Evolutionary conservation across 495 filamentous ascomycete genomes (phyloP), one percentile per base, ranked within the genome.

Genomic region (Stereocaulon alpinum): DNA sequence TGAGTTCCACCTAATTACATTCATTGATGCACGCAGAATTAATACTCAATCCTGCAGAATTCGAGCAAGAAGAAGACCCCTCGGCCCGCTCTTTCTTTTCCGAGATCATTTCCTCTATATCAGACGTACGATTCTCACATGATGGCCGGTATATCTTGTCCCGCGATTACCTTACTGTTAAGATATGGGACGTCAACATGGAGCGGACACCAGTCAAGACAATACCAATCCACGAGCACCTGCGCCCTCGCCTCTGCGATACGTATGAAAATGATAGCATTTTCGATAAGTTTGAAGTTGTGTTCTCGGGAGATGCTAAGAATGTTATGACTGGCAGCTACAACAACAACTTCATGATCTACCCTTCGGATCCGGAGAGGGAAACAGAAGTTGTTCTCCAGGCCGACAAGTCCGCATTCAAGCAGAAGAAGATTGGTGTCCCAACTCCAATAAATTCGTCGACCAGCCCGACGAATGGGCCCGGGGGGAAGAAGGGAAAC

Each of bases 311-410:
- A 17, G 93, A 97, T 71, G 90, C 90, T 10, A 92, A 94, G 77
- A 96, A 98, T 67, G 93, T 97, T 60, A 98, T 98, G 93, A 98
- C 93, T 6, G 93, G 93, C 64, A 95, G 89, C 70, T 98, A 98
- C 78, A 98, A 98, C 82, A 98, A 98, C 75, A 98, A 98, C 75
- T 98, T 98, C 79, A 98, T 98, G 93, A 98, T 98, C 66, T 98
- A 98, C 73, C 93, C 93, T 1, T 93, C 91, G 37, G 91, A 96
- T 65, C 88, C 90, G 6, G 86, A 89, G 62, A 91, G 92, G 74
- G 94, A 98, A 68, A 91, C 92, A 6, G 93, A 98, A 73, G 90
- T 98, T 47, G 93, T 98, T 48, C 74, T 98, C 59, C 93, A 98
- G 73, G 93, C 93, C 22, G 93, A 98, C 72, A 98, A 98, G 74